phyloP scores from a whole-genome alignment of 2,329 filamentous ascomycete species.

The Ascochyta viciae-villosae region DNA sequence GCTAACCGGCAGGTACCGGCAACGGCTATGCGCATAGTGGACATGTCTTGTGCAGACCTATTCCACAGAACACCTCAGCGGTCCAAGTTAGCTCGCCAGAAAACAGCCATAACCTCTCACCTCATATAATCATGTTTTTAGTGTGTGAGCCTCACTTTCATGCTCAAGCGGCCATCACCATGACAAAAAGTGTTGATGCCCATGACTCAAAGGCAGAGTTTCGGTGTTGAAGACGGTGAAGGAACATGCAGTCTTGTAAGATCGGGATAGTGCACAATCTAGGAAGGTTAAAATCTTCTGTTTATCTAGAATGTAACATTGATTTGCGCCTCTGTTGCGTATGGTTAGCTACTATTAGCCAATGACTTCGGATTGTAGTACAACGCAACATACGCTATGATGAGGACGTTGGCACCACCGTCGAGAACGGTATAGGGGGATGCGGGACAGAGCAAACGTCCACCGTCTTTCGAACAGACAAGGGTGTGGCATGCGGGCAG shows the following conservation, averaged over 20 bases:
- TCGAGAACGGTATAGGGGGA: conserved; percentile 19
- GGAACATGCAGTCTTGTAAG: conserved; percentile 19
- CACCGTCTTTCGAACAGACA: conserved; percentile 33
- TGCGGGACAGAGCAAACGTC: conserved; percentile 18
- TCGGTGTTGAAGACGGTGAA: conserved; percentile 33
- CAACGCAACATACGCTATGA: conserved; percentile 19
- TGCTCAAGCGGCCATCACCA: conserved; percentile 17
- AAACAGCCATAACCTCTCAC: background rate
- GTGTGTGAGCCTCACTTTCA: background rate
- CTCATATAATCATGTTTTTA: background rate
- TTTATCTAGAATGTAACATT: background rate
- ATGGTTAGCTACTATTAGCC: conserved; percentile 13
- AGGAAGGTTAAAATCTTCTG: conserved; percentile 2
- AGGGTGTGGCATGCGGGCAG: conserved; percentile 19
- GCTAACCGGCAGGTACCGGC: conserved; percentile 68
- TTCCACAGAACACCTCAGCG: background rate
- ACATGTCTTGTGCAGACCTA: conserved; percentile 20
- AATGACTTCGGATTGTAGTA: conserved; percentile 22
- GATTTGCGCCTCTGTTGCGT: background rate
- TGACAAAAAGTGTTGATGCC: conserved; percentile 25
- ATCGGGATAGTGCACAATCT: conserved; percentile 12
- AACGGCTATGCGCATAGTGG: conserved; percentile 67
- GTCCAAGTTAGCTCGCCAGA: background rate
- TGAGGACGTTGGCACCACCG: conserved; percentile 2
- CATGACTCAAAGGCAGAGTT: conserved; percentile 40